Evolutionary conservation across 257 asterid species (phyloP).

Genomic region (Petunia secreta): DNA sequence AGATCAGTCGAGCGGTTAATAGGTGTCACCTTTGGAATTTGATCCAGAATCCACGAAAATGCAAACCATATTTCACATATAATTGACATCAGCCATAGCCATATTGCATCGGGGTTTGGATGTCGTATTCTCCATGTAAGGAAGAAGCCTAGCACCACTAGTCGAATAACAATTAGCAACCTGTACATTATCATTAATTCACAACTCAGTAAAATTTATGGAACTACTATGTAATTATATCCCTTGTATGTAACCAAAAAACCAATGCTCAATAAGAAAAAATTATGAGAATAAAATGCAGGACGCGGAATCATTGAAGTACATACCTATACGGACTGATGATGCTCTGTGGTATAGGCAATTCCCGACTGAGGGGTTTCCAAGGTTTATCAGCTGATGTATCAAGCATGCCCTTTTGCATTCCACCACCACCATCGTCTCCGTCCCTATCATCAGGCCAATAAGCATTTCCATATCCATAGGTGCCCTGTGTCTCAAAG

Average conservation of each 20-base stretch:
- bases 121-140: slow-evolving; percentile 43
- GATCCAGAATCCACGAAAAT: slow-evolving; percentile 50
- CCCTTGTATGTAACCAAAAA: no score
- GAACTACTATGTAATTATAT: background rate
- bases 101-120: slow-evolving; percentile 42
- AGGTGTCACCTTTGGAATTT: slow-evolving; percentile 41
- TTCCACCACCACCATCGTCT: slow-evolving; percentile 52
- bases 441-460: slow-evolving; percentile 78
- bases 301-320: background rate
- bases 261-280: no score
- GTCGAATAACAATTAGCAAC: slow-evolving; percentile 42
- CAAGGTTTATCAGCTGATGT: slow-evolving; percentile 72
- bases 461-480: slow-evolving; percentile 83
- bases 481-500: slow-evolving; percentile 84
- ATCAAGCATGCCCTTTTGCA: slow-evolving; percentile 46
- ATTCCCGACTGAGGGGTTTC: slow-evolving; percentile 75
- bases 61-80: slow-evolving; percentile 49
- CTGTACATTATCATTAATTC: slow-evolving; percentile 26
- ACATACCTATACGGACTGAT: slow-evolving; percentile 74
- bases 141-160: slow-evolving; percentile 37
- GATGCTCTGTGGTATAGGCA: slow-evolving; percentile 61
- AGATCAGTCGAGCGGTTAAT: slow-evolving; percentile 45
- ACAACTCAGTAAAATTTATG: background rate
- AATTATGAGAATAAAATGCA: background rate
- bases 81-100: slow-evolving; percentile 49